Evolutionary conservation across 1,284 basidiomycete species (phyloP).

Genomic region (Phylloboletellus chloephorus): DNA sequence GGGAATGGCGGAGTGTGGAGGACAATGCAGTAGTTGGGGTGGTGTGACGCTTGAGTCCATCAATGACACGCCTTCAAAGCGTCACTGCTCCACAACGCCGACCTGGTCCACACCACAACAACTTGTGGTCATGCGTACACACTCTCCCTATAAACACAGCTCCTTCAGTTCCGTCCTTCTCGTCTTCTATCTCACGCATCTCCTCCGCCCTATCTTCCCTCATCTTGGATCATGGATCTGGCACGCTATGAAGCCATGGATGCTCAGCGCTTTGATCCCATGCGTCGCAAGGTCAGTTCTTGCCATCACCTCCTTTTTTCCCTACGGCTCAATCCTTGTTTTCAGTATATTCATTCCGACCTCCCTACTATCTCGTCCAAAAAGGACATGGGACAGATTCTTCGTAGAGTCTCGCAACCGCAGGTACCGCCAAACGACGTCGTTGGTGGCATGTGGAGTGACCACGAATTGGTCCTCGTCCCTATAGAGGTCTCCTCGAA

Average conservation of each 20-base stretch:
- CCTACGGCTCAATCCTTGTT: constrained; percentile 20
- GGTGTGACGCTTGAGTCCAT: constrained; percentile 17
- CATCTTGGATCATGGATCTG: constrained; percentile 26
- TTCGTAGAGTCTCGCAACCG: constrained; percentile 22
- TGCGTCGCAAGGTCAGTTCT: constrained; percentile 25
- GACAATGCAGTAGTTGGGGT: constrained; percentile 17
- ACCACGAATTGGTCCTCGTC: constrained; percentile 31
- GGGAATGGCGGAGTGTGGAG: constrained; percentile 4
- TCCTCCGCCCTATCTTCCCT: constrained; percentile 28
- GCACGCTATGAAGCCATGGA: constrained; percentile 28
- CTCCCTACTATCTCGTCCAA: constrained; percentile 7
- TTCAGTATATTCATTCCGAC: constrained; percentile 18
- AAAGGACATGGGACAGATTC: constrained; percentile 25
- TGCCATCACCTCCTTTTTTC: constrained; percentile 10
- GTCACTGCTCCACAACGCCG: constrained; percentile 16
- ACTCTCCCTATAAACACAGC: constrained; percentile 22
- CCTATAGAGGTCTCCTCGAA: constrained; percentile 24
- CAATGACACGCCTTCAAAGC: constrained; percentile 21
- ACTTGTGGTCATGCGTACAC: constrained; percentile 23
- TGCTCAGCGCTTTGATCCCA: constrained; percentile 30
- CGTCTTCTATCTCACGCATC: constrained; percentile 26
- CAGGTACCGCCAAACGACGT: constrained; percentile 11
- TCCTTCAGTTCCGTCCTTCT: constrained; percentile 28
- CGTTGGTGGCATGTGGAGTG: constrained; percentile 31
- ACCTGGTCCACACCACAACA: no score